Conservation (phyloP, 345 rosid genomes). For the Salix arbutifolia region DNA sequence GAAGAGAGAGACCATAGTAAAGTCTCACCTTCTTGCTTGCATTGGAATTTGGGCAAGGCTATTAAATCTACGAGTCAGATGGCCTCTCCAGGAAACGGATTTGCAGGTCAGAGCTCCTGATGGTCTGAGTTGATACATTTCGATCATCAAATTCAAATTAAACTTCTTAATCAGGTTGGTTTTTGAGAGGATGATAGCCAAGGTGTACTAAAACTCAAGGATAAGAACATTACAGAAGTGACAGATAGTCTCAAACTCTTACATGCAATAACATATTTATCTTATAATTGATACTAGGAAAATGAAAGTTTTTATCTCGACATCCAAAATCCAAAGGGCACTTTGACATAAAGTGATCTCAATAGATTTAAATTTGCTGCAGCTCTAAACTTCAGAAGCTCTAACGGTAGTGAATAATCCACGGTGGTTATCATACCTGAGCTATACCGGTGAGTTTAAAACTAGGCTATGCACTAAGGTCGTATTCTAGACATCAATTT, state of each 20-base stretch:
- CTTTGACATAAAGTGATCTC: background rate
- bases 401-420: background rate
- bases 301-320: background rate
- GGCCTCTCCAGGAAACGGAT: background rate
- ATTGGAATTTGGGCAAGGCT: background rate
- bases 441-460: background rate
- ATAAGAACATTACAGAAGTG: too few species aligned
- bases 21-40: background rate
- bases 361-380: background rate
- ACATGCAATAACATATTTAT: background rate
- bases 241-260: too few species aligned
- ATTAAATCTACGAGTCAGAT: background rate
- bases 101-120: background rate
- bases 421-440: background rate
- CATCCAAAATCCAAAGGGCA: background rate
- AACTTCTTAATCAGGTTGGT: too few species aligned
- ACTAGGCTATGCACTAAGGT: background rate
- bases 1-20: too few species aligned
- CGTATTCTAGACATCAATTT: background rate
- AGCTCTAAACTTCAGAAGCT: background rate
- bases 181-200: too few species aligned
- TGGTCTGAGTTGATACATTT: background rate
- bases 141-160: too few species aligned
- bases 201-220: too few species aligned
- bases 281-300: background rate